Evolutionary conservation across 1,284 basidiomycete species (phyloP), one percentile per base, ranked within the genome.

Genomic region (Tetrapyrgos nigripes): DNA sequence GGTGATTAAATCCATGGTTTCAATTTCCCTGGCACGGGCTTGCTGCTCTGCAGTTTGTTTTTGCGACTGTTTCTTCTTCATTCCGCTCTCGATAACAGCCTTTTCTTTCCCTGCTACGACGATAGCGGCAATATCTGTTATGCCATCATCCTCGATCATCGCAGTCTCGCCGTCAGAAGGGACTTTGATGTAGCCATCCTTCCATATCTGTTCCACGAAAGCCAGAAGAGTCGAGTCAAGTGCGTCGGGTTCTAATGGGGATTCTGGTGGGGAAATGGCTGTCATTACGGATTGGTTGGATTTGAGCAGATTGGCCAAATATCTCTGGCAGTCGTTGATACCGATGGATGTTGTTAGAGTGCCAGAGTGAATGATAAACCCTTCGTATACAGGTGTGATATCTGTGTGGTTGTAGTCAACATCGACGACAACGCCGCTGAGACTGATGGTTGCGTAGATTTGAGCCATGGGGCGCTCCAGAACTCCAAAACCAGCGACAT

Each of bases 401-500:
- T 94, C 91, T 5, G 92, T 92, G 62, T 83, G 81, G 58, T 90
- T 82, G 59, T 86, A 82, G 46, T 91, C 93, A 62, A 98, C 85
- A 73, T 98, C 96, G 53, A 98, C 82, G 28, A 96, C 86, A 51
- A 97, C 76, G 31, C 94, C 96, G 53, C 80, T 89, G 60, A 93
- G 82, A 33, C 83, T 82, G 64, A 91, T 91, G n/a, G 88, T 87
- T 21, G 93, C 89, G 74, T 91, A 97, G 56, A 95, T 80, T 61
- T 93, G 90, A 3, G 92, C 86, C 68, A 97, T 85, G 4, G 96
- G 90, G 2, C 93, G 87, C 62, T 97, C 92, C 44, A 97, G 81
- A 64, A 97, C 81, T 45, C 87, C 86, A 63, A 98, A 87, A 27
- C 88, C 92, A 3, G 97, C 92, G 45, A 91, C 88, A 71, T 98